A percentile compares a stretch with the other conserved stretches of the same genome.
Evolutionary conservation across 441 rosid species (phyloP).

Genomic region (Metrosideros polymorpha): DNA sequence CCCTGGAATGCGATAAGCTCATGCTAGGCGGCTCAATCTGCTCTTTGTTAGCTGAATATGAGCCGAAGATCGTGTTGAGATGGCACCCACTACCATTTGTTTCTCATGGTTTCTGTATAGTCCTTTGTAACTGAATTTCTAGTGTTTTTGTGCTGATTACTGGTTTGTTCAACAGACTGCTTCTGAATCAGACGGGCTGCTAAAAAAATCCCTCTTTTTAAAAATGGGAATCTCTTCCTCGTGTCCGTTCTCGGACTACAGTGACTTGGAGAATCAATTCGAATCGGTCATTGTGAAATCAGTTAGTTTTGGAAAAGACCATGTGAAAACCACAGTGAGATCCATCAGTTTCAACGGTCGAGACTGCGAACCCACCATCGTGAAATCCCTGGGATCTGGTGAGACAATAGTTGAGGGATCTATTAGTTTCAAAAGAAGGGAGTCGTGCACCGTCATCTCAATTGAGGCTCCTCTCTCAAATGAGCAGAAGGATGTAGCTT

Average conservation of each 20-base stretch:
- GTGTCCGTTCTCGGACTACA: neutral
- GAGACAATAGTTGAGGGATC: neutral
- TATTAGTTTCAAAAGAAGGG: neutral
- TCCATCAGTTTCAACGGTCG: conserved; percentile 3
- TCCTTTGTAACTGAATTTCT: neutral
- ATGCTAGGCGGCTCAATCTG: neutral
- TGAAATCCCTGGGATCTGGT: conserved; percentile 6
- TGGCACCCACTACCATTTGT: neutral
- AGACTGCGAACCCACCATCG: neutral
- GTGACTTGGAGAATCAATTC: conserved; percentile 1
- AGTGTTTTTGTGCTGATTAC: neutral
- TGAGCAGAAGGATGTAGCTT: neutral
- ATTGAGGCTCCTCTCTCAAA: neutral
- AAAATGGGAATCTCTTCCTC: conserved; percentile 5
- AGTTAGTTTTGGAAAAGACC: neutral
- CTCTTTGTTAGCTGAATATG: neutral
- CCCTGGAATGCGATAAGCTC: neutral
- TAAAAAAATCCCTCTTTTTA: neutral
- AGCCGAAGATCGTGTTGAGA: neutral
- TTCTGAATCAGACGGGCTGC: neutral
- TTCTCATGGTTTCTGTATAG: neutral
- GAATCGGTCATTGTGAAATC: conserved; percentile 7
- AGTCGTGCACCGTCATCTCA: neutral
- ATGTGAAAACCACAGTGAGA: neutral
- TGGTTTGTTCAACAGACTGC: neutral